phyloP scores from a whole-genome alignment of 108 stramenopile species.

The Chaetoceros muelleri region DNA sequence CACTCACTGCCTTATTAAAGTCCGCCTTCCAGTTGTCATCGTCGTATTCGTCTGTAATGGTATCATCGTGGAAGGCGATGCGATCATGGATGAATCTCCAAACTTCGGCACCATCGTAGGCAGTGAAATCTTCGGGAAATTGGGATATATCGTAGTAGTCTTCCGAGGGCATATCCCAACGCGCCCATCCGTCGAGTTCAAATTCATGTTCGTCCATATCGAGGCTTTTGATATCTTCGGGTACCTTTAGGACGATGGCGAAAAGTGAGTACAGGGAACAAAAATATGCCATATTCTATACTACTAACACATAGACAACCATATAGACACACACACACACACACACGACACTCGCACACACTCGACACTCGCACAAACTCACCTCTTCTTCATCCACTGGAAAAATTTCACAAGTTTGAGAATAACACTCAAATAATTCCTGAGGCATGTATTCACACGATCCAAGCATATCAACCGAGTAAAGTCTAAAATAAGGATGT shows the following conservation, averaged over 20 bases:
- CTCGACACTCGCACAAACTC: conserved; percentile 4
- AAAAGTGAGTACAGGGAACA: not conserved
- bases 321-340: too few relatives aligned
- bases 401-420: conserved; percentile 81
- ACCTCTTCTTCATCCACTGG: conserved; percentile 82
- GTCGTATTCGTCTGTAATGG: conserved; percentile 38
- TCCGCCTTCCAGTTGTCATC: conserved; percentile 83
- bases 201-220: conserved; percentile 57
- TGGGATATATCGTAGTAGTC: conserved; percentile 78
- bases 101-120: conserved; percentile 71
- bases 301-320: too few relatives aligned
- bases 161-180: conserved; percentile 86
- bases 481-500: conserved; percentile 62
- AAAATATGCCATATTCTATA: not conserved
- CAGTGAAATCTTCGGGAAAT: conserved; percentile 82
- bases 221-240: conserved; percentile 20
- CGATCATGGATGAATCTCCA: conserved; percentile 77
- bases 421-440: conserved; percentile 81
- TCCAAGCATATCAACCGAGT: conserved; percentile 75
- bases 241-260: conserved; percentile 20
- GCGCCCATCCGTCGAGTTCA: conserved; percentile 80
- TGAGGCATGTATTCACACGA: conserved; percentile 87
- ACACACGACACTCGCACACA: too few relatives aligned
- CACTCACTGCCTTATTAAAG: conserved; percentile 82
- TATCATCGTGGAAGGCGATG: conserved; percentile 49